Conservation (phyloP, 768 basidiomycete species). For the Auricularia heimuer region DNA sequence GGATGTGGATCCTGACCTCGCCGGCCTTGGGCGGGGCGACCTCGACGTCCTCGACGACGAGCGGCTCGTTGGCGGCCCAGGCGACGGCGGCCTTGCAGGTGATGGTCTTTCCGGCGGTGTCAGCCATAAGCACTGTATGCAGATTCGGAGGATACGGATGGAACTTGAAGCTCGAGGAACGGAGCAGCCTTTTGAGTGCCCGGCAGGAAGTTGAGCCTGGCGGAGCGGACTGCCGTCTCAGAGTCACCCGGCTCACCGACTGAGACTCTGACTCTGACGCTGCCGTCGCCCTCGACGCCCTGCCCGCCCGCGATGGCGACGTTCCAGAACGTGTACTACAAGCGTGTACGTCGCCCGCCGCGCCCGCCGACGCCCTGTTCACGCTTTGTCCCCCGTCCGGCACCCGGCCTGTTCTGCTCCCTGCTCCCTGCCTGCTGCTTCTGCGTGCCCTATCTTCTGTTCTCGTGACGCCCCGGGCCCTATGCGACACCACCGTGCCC, state of each 20-base stretch:
- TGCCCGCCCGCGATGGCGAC: conserved; percentile 10
- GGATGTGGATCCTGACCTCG: conserved; percentile 90
- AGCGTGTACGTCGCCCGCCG: conserved; percentile 48
- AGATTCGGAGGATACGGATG: not conserved
- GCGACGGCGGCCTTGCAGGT: conserved; percentile 89
- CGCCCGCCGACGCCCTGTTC: not conserved
- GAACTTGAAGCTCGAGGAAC: not conserved
- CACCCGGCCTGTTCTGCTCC: not conserved
- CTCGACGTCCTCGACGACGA: conserved; percentile 85
- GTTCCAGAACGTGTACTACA: conserved; percentile 71
- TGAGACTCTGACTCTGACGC: too few species aligned
- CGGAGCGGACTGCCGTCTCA: not conserved
- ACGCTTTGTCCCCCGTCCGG: not conserved
- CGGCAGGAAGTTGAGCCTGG: not conserved
- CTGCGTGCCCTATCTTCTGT: not conserved
- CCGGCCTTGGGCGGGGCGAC: conserved; percentile 83
- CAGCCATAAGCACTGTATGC: conserved; percentile 42
- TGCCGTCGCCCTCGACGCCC: not conserved
- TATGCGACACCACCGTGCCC: not conserved
- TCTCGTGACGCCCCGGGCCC: not conserved
- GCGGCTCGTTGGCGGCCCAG: conserved; percentile 83
- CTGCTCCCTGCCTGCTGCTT: not conserved
- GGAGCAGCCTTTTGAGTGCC: not conserved
- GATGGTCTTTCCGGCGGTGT: conserved; percentile 66
- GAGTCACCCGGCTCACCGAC: not conserved